Percentiles rank a stretch among this genome's conserved stretches.
Evolutionary conservation across 441 rosid genomes (phyloP).

Genomic region (Populus trichocarpa): DNA sequence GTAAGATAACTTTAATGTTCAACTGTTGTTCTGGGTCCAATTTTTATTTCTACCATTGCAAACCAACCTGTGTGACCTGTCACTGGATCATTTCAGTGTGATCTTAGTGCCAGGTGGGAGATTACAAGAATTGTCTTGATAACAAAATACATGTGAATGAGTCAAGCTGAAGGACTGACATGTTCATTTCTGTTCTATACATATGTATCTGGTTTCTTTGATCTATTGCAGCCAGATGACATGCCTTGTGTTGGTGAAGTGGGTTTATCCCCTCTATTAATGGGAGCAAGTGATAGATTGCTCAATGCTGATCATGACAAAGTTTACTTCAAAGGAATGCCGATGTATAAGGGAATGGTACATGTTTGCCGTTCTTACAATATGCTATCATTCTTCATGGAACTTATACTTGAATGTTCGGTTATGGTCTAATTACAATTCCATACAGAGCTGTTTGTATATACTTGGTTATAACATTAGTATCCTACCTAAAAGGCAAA

Average conservation of each 20-base stretch:
- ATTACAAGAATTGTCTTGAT: not conserved
- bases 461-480: not conserved
- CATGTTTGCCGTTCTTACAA: constrained; percentile 1
- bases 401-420: not conserved
- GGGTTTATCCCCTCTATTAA: constrained; percentile 62
- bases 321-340: constrained; percentile 87
- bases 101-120: not conserved
- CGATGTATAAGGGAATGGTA: constrained; percentile 62
- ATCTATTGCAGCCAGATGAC: constrained; percentile 56
- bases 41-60: not conserved
- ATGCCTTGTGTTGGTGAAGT: constrained; percentile 79
- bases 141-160: not conserved
- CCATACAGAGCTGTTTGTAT: not conserved
- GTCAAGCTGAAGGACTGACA: not conserved
- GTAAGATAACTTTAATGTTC: constrained; percentile 34
- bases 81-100: not conserved
- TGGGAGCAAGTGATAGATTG: constrained; percentile 77
- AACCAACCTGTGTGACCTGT: constrained; percentile 1
- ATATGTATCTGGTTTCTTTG: constrained; percentile 11
- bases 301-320: constrained; percentile 72
- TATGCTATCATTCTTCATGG: not conserved
- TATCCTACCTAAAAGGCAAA: not conserved
- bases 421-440: not conserved
- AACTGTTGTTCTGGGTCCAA: not conserved
- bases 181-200: not conserved